phyloP scores from a whole-genome alignment of 352 stramenopile genomes.

The Phytophthora pseudosyringae region DNA sequence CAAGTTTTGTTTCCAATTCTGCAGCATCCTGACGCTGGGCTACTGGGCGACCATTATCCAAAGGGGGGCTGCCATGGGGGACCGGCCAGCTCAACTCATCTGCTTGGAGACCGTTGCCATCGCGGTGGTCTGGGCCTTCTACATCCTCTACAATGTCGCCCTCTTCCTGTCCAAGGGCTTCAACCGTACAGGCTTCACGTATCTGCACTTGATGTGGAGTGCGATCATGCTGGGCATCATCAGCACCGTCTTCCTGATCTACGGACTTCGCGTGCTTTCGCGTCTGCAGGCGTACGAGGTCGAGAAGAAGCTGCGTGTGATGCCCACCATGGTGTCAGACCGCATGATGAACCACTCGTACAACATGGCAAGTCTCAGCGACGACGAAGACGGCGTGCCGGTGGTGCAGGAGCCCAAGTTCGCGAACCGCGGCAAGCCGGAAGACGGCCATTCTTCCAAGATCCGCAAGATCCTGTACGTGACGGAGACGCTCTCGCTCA shows the following conservation, averaged over 20 bases:
- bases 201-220: slow-evolving; percentile 42
- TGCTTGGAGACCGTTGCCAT: slow-evolving; percentile 41
- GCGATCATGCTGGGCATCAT: slow-evolving; percentile 47
- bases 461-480: slow-evolving; percentile 46
- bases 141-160: slow-evolving; percentile 41
- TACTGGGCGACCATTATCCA: slow-evolving; percentile 55
- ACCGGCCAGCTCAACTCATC: slow-evolving; percentile 29
- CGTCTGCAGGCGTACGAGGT: slow-evolving; percentile 39
- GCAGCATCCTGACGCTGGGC: slow-evolving; percentile 42
- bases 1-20: no score
- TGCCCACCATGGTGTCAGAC: slow-evolving; percentile 34
- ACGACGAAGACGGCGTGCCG: slow-evolving; percentile 38
- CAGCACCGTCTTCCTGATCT: slow-evolving; percentile 46
- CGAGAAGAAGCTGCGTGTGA: slow-evolving; percentile 24
- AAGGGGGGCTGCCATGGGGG: slow-evolving; percentile 26
- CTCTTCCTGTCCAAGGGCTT: slow-evolving; percentile 53
- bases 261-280: slow-evolving; percentile 38
- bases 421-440: slow-evolving; percentile 17
- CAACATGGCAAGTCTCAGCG: slow-evolving; percentile 36
- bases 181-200: slow-evolving; percentile 33
- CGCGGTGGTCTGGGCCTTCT: slow-evolving; percentile 43
- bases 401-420: slow-evolving; percentile 34
- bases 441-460: slow-evolving; percentile 36
- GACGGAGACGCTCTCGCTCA: slow-evolving; percentile 32
- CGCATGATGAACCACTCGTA: slow-evolving; percentile 41